A percentile compares a stretch with the other conserved stretches of the same genome.
Evolutionary conservation across 805 yeast species (phyloP).

Genomic region (Cyberlindnera galapagoensis): DNA sequence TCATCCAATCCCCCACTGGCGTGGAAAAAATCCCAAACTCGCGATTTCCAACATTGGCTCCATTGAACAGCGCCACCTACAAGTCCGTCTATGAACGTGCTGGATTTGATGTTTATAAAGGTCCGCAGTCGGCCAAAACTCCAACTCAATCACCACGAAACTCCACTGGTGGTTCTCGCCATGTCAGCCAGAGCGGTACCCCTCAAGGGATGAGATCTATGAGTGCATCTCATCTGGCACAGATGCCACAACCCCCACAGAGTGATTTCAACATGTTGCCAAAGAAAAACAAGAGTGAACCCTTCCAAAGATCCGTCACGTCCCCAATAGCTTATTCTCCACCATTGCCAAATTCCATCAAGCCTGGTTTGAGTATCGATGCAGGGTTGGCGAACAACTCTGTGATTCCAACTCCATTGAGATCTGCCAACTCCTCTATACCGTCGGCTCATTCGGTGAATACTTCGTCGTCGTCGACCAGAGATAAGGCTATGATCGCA

Average conservation of each 20-base stretch:
- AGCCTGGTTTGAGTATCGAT: conserved; percentile 8
- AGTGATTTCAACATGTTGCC: conserved; percentile 7
- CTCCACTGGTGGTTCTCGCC: no score
- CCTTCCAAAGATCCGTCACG: no score
- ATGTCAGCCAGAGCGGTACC: no score
- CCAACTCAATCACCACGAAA: conserved; percentile 3
- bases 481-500: no score
- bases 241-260: not conserved
- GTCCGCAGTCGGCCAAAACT: conserved; percentile 3
- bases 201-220: not conserved
- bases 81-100: conserved; percentile 76
- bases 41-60: conserved; percentile 66
- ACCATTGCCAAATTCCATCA: conserved; percentile 1
- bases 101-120: conserved; percentile 59
- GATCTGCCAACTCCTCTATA: no score
- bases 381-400: conserved; percentile 10
- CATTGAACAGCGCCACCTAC: conserved; percentile 42
- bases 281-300: conserved; percentile 1
- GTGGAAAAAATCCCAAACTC: conserved; percentile 28
- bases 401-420: no score
- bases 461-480: no score
- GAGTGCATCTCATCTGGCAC: not conserved
- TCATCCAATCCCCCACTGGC: conserved; percentile 21
- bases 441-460: no score
- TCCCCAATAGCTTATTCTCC: not conserved